These are phyloP conservation scores for Pulveroboletus frians DNA, from an alignment of 768 basidiomycete genomes.

Conservation along the genomic window DNA sequence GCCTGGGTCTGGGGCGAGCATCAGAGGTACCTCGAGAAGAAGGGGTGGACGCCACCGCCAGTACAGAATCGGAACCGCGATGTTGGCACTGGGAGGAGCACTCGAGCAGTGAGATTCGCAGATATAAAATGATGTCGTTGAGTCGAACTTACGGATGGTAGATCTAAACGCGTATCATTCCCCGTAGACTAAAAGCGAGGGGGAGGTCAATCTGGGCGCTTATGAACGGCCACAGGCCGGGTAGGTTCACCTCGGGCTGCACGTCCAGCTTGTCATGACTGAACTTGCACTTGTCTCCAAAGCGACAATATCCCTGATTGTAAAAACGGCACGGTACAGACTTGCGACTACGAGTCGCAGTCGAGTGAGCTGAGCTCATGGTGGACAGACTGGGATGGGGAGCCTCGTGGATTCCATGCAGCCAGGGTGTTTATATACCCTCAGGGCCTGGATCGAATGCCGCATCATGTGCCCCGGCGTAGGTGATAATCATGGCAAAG, in stretches of 20 bases:
- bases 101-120: neutral
- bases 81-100: neutral
- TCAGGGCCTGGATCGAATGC: neutral
- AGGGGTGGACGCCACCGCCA: neutral
- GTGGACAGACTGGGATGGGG: neutral
- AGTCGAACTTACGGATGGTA: neutral
- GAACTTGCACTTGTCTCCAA: slow-evolving; percentile 23
- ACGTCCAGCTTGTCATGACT: slow-evolving; percentile 10
- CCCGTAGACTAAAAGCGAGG: neutral
- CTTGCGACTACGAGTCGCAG: neutral
- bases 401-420: neutral
- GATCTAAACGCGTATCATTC: neutral
- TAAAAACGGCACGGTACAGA: slow-evolving; percentile 18
- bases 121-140: too few species aligned
- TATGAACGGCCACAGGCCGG: neutral
- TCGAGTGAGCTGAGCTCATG: slow-evolving; percentile 6
- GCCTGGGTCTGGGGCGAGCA: slow-evolving; percentile 20
- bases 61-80: neutral
- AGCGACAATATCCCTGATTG: slow-evolving; percentile 25
- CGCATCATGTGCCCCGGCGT: too few species aligned
- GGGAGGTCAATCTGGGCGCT: neutral
- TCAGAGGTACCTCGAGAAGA: slow-evolving; percentile 8
- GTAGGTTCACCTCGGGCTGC: slow-evolving; percentile 2
- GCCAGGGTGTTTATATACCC: neutral
- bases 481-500: too few species aligned